Evolutionary conservation across 176 grass and related monocot species (phyloP).

Genomic region (Carex pumila): DNA sequence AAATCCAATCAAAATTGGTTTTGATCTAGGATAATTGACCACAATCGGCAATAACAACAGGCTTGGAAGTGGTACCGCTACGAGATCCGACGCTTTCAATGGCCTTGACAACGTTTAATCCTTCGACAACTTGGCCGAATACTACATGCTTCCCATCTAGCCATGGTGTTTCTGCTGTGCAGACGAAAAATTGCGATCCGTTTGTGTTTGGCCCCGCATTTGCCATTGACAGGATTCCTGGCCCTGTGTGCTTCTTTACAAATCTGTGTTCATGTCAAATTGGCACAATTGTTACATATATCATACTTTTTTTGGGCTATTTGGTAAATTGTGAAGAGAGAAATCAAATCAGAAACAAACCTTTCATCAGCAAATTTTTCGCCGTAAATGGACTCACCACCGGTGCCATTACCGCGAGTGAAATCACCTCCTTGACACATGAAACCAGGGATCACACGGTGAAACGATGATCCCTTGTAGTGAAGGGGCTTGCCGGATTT

Average conservation of each 20-base stretch:
- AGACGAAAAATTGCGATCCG: slow-evolving; percentile 88
- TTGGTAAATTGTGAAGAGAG: not conserved
- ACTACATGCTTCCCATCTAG: slow-evolving; percentile 79
- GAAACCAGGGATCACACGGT: slow-evolving; percentile 73
- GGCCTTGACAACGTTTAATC: slow-evolving; percentile 38
- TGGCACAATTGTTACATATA: not conserved
- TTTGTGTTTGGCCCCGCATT: slow-evolving; percentile 66
- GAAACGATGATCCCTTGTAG: slow-evolving; percentile 54
- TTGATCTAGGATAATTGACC: slow-evolving; percentile 45
- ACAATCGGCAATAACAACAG: slow-evolving; percentile 48
- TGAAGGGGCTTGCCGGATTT: slow-evolving; percentile 44
- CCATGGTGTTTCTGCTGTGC: slow-evolving; percentile 34
- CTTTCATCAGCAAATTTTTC: slow-evolving; percentile 64
- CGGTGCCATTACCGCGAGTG: slow-evolving; percentile 58
- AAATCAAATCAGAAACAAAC: not conserved
- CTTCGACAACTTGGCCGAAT: slow-evolving; percentile 45
- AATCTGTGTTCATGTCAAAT: slow-evolving; percentile 18
- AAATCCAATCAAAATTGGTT: slow-evolving; percentile 1
- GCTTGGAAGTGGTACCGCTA: slow-evolving; percentile 23
- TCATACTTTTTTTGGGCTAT: not conserved
- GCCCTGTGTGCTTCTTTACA: slow-evolving; percentile 30
- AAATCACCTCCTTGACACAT: slow-evolving; percentile 92
- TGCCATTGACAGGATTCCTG: slow-evolving; percentile 64
- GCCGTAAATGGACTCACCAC: slow-evolving; percentile 79
- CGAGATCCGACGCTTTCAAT: slow-evolving; percentile 39